Conservation (phyloP, 257 asterid species). For the Jaltomata sinuosa region DNA sequence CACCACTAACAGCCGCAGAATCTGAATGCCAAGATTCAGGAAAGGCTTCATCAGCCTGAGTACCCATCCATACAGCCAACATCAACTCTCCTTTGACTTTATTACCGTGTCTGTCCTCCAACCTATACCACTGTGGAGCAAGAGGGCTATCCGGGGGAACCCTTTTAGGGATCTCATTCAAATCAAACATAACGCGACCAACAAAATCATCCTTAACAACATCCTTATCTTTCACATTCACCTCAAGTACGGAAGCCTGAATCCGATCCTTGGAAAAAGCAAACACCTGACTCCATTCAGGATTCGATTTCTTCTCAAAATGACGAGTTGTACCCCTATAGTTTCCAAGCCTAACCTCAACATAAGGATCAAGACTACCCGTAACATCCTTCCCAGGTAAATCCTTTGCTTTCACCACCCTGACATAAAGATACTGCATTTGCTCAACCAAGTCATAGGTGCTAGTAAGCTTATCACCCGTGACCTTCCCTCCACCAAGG, state of each 20-base stretch:
- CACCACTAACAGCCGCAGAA: constrained; percentile 50
- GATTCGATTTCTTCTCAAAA: constrained; percentile 57
- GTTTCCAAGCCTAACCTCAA: constrained; percentile 59
- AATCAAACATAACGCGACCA: constrained; percentile 45
- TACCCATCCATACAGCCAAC: constrained; percentile 88
- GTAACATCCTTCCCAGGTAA: constrained; percentile 55
- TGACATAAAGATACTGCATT: constrained; percentile 69
- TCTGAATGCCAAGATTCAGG: constrained; percentile 75
- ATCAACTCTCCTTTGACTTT: constrained; percentile 56
- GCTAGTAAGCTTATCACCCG: constrained; percentile 61
- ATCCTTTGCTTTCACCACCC: constrained; percentile 64
- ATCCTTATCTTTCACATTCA: constrained; percentile 59
- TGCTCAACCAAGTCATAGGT: constrained; percentile 78
- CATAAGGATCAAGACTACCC: constrained; percentile 60
- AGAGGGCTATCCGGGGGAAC: constrained; percentile 69
- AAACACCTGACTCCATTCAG: constrained; percentile 65
- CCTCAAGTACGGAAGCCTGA: constrained; percentile 58
- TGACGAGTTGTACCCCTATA: constrained; percentile 61
- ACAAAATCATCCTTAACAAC: constrained; percentile 55
- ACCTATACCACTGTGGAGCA: constrained; percentile 66
- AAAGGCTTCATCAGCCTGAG: constrained; percentile 70
- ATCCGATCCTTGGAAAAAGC: constrained; percentile 65
- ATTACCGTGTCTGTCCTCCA: constrained; percentile 46
- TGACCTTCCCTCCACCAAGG: constrained; percentile 62
- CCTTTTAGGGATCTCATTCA: constrained; percentile 54